These are phyloP conservation scores for Cryptosporidium parvum DNA, from an alignment of 169 alveolate genomes.

Conservation along the genomic window DNA sequence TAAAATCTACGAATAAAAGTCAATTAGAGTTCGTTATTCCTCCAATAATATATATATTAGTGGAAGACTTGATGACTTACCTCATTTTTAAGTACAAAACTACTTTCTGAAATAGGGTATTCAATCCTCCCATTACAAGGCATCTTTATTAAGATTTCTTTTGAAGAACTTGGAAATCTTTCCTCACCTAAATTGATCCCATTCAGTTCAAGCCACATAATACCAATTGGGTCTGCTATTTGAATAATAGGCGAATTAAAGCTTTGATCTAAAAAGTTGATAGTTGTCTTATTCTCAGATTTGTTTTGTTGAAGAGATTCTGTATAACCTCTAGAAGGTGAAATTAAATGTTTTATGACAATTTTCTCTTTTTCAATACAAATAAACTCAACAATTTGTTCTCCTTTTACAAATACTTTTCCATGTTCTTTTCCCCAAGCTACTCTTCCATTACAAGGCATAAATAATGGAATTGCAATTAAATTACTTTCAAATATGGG, in stretches of 20 bases:
- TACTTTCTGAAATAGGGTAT: constrained; percentile 14
- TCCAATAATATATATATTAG: too few relatives aligned
- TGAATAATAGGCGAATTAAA: background rate
- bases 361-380: background rate
- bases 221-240: constrained; percentile 8
- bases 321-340: constrained; percentile 60
- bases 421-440: constrained; percentile 58
- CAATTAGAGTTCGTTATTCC: background rate
- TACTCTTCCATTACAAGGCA: constrained; percentile 60
- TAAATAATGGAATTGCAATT: constrained; percentile 39
- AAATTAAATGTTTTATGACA: constrained; percentile 10
- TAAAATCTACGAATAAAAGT: constrained; percentile 6
- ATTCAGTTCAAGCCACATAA: constrained; percentile 25
- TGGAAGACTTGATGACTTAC: background rate
- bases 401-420: constrained; percentile 54
- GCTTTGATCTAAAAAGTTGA: background rate
- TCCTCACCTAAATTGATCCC: background rate
- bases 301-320: constrained; percentile 11
- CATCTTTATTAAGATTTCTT: constrained; percentile 24
- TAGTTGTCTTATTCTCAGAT: background rate
- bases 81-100: constrained; percentile 46
- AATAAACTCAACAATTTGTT: constrained; percentile 20
- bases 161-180: background rate
- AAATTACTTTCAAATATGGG: constrained; percentile 42
- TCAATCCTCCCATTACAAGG: constrained; percentile 54